phyloP scores from a whole-genome alignment of 495 filamentous ascomycete genomes.

The Lindgomyces ingoldianus region DNA sequence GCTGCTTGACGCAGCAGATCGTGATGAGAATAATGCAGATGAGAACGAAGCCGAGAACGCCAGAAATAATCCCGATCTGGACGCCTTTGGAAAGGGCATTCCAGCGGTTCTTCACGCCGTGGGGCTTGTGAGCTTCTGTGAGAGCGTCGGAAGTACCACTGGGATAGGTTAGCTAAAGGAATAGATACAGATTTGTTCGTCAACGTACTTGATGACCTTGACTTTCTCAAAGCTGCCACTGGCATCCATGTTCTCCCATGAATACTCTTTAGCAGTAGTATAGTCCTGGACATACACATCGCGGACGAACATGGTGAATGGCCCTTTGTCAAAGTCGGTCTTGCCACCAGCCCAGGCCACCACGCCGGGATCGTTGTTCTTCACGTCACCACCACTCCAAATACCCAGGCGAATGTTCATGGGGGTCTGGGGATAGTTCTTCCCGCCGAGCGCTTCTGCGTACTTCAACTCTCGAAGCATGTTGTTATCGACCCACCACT shows the following conservation, averaged over 20 bases:
- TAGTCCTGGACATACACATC: conserved; percentile 37
- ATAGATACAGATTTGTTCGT: no score
- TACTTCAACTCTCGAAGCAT: conserved; percentile 35
- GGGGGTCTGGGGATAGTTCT: conserved; percentile 39
- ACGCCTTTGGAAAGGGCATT: conserved; percentile 53
- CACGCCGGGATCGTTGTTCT: conserved; percentile 28
- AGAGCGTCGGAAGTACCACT: conserved; percentile 67
- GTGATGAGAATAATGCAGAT: conserved; percentile 52
- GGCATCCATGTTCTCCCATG: conserved; percentile 30
- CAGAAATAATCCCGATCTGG: conserved; percentile 62
- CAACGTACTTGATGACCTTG: conserved; percentile 63
- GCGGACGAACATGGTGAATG: conserved; percentile 36
- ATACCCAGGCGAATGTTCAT: conserved; percentile 37
- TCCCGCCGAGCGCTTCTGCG: conserved; percentile 31
- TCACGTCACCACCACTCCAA: conserved; percentile 33
- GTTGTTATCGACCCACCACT: conserved; percentile 36
- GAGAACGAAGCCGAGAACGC: conserved; percentile 54
- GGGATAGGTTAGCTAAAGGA: conserved; percentile 22
- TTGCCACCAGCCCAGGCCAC: conserved; percentile 38
- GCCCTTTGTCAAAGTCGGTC: conserved; percentile 29
- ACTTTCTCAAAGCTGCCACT: conserved; percentile 64
- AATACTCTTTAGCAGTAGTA: conserved; percentile 34
- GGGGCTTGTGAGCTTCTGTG: conserved; percentile 21
- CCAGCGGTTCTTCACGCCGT: conserved; percentile 42
- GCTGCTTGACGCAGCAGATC: conserved; percentile 67